phyloP scores from a whole-genome alignment of 225 moss, liverwort and hornwort genomes.

The Takakia lepidozioides region DNA sequence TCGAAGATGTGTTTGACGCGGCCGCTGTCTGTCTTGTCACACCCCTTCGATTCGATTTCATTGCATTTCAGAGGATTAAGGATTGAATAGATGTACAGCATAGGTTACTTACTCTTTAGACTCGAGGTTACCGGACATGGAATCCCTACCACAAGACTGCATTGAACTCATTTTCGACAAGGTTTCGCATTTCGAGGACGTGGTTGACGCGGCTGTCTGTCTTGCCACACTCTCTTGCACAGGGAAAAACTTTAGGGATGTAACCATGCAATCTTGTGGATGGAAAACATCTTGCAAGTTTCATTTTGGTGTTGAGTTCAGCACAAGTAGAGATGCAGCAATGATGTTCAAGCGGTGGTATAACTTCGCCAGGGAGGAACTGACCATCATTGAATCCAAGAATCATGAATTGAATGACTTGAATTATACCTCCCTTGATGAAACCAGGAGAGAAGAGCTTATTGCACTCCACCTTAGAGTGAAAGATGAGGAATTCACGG shows the following conservation, averaged over 20 bases:
- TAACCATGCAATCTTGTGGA: constrained; percentile 2
- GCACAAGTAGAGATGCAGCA: constrained; percentile 1
- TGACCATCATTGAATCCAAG: constrained; percentile 11
- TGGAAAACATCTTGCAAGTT: constrained; percentile 3
- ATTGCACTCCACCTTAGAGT: constrained; percentile 1
- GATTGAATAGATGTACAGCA: too few species aligned
- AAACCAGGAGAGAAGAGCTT: constrained; percentile 6
- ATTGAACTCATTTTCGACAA: constrained; percentile 8
- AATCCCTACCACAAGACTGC: constrained; percentile 5
- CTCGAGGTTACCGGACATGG: too few species aligned
- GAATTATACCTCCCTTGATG: constrained; percentile 2
- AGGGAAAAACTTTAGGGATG: constrained; percentile 2
- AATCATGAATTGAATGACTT: constrained; percentile 7
- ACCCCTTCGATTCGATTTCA: too few species aligned
- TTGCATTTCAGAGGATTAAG: too few species aligned
- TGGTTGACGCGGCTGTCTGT: constrained; percentile 7
- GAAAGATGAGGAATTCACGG: constrained; percentile 7
- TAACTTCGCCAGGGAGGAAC: constrained; percentile 10
- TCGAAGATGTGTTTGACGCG: constrained; percentile 5
- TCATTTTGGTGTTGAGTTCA: constrained; percentile 7
- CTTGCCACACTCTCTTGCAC: constrained; percentile 6
- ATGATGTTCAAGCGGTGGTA: constrained; percentile 9
- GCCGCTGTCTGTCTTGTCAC: constrained; percentile 9
- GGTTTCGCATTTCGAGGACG: constrained; percentile 6
- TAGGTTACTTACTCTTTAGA: too few species aligned